Evolutionary conservation across 139 green algal genomes (phyloP), one percentile per base, ranked within the genome.

Genomic region (Edaphochlamys debaryana): DNA sequence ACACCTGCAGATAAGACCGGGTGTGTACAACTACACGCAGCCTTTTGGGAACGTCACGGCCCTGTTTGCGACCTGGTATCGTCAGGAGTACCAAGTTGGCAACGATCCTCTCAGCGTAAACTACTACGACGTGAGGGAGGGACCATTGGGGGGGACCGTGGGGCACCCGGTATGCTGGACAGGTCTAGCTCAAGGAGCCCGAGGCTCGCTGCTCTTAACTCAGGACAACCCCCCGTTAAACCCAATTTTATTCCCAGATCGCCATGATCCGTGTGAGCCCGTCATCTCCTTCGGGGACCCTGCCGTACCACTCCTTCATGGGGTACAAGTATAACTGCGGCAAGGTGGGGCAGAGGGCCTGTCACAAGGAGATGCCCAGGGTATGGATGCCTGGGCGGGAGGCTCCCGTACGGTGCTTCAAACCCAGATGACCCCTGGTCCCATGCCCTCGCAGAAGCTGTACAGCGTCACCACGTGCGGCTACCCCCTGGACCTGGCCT

Each of bases 221-320:
- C n/a, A n/a, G n/a, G n/a, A n/a, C n/a, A n/a, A n/a, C n/a, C n/a
- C n/a, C n/a, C n/a, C n/a, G n/a, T n/a, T n/a, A n/a, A n/a, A n/a
- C n/a, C n/a, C n/a, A n/a, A n/a, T n/a, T n/a, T n/a, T n/a, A n/a
- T n/a, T n/a, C n/a, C n/a, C n/a, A n/a, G n/a, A 80, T 80, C 30
- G 74, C n/a, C 15, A 80, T 80, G 74, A 80, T 80, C 23, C 74
- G 74, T 0, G 74, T 58, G 0, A 7, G 13, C 0, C 20, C 15
- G 20, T 42, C 36, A 0, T 45, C 2, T 29, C 7, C 56, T 1
- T 29, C 6, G 8, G 19, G 0, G 29, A 41, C 27, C 38, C 13
- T 80, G 58, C 74, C 74, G 74, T 80, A 80, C 58, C 74, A 40
- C 11, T 70, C 74, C 0, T 80, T 71, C 74, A 25, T 80, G 38